Evolutionary conservation across 768 basidiomycete species (phyloP).

Genomic region (Lentinula raphanica): DNA sequence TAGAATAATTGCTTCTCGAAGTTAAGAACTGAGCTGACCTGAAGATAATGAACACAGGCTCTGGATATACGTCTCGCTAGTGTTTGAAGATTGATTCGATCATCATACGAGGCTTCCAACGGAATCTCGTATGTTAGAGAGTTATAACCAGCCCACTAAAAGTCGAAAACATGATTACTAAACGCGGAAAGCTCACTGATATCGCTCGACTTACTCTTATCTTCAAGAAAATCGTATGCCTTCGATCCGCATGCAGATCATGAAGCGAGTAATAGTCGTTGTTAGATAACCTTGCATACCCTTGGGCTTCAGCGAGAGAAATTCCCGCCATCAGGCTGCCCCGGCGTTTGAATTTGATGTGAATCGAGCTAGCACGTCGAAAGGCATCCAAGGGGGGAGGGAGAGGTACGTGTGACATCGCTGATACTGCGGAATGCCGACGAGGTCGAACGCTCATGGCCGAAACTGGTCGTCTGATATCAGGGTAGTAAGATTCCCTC

Average conservation of each 20-base stretch:
- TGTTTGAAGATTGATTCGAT: slow-evolving; percentile 60
- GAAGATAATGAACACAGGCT: slow-evolving; percentile 70
- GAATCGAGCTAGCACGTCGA: slow-evolving; percentile 41
- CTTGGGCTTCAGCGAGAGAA: slow-evolving; percentile 64
- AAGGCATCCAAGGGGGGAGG: slow-evolving; percentile 38
- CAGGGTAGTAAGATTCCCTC: slow-evolving; percentile 46
- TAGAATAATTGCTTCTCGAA: slow-evolving; percentile 5
- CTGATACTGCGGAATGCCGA: slow-evolving; percentile 50
- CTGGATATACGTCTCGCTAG: slow-evolving; percentile 65
- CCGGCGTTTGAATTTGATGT: slow-evolving; percentile 73
- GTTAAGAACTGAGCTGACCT: slow-evolving; percentile 39
- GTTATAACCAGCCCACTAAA: slow-evolving; percentile 65
- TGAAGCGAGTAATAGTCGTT: slow-evolving; percentile 58
- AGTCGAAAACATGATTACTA: neutral
- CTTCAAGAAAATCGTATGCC: slow-evolving; percentile 56
- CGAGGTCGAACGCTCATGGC: slow-evolving; percentile 39
- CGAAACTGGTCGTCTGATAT: slow-evolving; percentile 30
- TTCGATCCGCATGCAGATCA: slow-evolving; percentile 59
- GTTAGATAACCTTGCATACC: slow-evolving; percentile 54
- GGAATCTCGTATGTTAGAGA: slow-evolving; percentile 74
- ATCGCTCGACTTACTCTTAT: slow-evolving; percentile 45
- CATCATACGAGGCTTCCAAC: slow-evolving; percentile 53
- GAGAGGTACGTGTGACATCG: slow-evolving; percentile 22
- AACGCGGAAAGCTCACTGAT: too few relatives aligned
- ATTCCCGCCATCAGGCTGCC: slow-evolving; percentile 61